Evolutionary conservation across 2,329 filamentous ascomycete species (phyloP), one percentile per base, ranked within the genome.

Genomic region (Apiospora marii): DNA sequence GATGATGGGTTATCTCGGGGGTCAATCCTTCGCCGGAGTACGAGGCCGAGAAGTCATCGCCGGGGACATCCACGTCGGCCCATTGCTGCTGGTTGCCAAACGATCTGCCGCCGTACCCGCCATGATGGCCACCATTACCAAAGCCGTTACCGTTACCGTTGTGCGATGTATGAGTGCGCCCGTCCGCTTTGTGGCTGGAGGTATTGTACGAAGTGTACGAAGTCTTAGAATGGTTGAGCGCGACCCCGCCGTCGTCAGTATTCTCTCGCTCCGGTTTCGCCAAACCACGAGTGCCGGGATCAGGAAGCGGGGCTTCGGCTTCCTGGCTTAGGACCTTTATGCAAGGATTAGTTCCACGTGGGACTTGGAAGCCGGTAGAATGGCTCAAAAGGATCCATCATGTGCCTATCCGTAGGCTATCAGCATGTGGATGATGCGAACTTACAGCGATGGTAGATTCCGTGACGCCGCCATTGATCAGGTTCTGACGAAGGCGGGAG

Each of bases 391-490:
- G 27, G 19, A 24, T 44, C 27, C 43, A 27, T 37, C 19, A 64
- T 64, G 19, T 24, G 34, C 22, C 34, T 12, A 44, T n/a, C 41
- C 14, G 16, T 69, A 27, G 22, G 67, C 41, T 68, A 44, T 49
- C 19, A 34, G 49, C 5, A 58, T 48, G 51, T 27, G 68, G 46
- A 51, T 10, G 24, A 10, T 30, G 24, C 24, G 14, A 53, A 80
- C 84, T 74, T 82, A 87, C 86, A 74, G 80, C 81, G 74, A 90
- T 82, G 24, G 84, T 84, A 24, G 83, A 82, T 70, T 87, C 81
- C 1, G 81, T 80, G 51, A 90, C 83, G 5, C 88, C 88, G 37
- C 85, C 86, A 72, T 79, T 80, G 68, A 86, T 78, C 41, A 91
- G 84, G 71, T 87, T 89, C n/a, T 81, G 83, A 69, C 82, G 81